Evolutionary conservation across 495 filamentous ascomycete species (phyloP).

Genomic region (Clohesyomyces aquaticus): DNA sequence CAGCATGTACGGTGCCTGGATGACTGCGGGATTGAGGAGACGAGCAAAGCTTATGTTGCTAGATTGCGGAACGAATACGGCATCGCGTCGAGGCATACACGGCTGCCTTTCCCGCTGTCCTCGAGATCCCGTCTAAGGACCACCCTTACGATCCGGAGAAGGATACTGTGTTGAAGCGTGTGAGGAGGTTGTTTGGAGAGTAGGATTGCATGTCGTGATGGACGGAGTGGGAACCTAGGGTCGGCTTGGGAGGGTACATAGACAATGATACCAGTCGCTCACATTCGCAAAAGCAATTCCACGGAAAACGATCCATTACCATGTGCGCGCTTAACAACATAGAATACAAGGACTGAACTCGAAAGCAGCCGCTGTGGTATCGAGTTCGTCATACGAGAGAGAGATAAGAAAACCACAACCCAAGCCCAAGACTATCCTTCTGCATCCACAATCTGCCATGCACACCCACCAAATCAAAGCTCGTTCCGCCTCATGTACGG

Average conservation of each 20-base stretch:
- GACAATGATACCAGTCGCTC: too few species aligned
- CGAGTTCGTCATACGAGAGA: background rate
- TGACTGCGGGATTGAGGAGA: too few species aligned
- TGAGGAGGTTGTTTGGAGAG: slow-evolving; percentile 90
- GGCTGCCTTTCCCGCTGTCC: slow-evolving; percentile 72
- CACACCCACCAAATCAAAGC: slow-evolving; percentile 18
- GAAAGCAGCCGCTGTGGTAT: slow-evolving; percentile 12
- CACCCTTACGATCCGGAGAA: slow-evolving; percentile 99
- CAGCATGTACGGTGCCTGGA: slow-evolving; percentile 97
- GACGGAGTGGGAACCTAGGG: background rate
- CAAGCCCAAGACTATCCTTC: slow-evolving; percentile 1
- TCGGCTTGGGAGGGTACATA: too few species aligned
- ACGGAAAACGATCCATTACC: slow-evolving; percentile 6
- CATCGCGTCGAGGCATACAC: slow-evolving; percentile 75
- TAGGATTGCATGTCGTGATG: slow-evolving; percentile 49
- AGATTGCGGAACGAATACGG: slow-evolving; percentile 94
- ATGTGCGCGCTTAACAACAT: background rate
- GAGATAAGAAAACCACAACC: background rate
- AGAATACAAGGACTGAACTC: background rate
- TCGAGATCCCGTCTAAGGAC: slow-evolving; percentile 99
- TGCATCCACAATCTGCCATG: background rate
- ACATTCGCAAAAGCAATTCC: too few species aligned
- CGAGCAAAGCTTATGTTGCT: slow-evolving; percentile 19
- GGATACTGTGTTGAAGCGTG: slow-evolving; percentile 92
- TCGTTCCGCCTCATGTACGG: slow-evolving; percentile 18